Base-by-base conservation (phyloP, 148 eudicot species). In the Bassia scoparia region DNA sequence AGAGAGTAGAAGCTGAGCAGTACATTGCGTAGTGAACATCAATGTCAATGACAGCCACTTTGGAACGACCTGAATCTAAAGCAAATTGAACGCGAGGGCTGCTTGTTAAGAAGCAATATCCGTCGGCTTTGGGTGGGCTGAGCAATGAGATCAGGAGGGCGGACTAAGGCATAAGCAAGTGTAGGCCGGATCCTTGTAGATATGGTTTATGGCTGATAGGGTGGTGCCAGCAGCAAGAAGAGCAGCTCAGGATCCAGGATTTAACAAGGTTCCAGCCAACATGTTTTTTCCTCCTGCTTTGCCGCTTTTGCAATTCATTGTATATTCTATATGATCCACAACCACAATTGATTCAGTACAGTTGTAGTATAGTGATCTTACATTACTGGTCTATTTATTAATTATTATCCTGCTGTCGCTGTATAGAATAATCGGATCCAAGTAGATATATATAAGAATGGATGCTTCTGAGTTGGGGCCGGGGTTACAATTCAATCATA, bases 81-180 rank as follows among this genome's bases (percentile, higher is more conserved):
- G 97, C 97, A 63, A 80, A 76, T 31, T 84, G 87, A 48, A 88
- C 79, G 23, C 94, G 64, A 95, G 83, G 72, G 94, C 90, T 17
- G 94, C 94, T 95, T 95, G 71, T 92, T 95, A 2, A 95, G 86
- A 95, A 92, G 85, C 97, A 95, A 80, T 92, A 95, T 21, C 99
- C 99, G 33, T 95, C 99, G 3, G 96, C 99, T 81, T n/a, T 65
- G 97, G 55, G 88, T 85, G 18, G 97, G 99, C 79, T 92, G 97
- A 66, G 99, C 99, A 68, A 92, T 97, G 79, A 92, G 99, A 59
- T 97, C 99, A 30, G 99, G 99, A 27, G 99, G 99, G 60, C 99
- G 79, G 49, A 95, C 97, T 38, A 95, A 79, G 12, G 99, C 89
- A 58, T 92, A 95, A 17, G 86, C 78, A 26, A 88, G 74, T 29